These are phyloP conservation scores for Tolypocladium capitatum DNA, from an alignment of 2,329 filamentous ascomycete species.

Conservation along the genomic window DNA sequence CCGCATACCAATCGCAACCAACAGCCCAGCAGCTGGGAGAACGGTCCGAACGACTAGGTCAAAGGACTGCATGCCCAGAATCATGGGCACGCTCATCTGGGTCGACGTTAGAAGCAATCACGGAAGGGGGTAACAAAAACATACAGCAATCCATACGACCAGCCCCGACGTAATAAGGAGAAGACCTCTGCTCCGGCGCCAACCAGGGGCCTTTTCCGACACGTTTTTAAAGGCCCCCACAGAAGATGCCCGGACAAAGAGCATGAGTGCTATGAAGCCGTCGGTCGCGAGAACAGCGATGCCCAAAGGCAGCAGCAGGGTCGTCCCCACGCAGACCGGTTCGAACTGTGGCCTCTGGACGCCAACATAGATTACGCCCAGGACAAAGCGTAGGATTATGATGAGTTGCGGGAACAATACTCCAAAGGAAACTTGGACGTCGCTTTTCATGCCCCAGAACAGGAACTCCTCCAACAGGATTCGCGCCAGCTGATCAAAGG, in stretches of 20 bases:
- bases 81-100: constrained; percentile 37
- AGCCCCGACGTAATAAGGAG: constrained; percentile 29
- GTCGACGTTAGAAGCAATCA: constrained; percentile 1
- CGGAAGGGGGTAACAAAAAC: no score
- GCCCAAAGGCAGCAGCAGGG: constrained; percentile 29
- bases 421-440: constrained; percentile 21
- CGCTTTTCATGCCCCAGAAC: constrained; percentile 33
- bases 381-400: constrained; percentile 33
- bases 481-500: constrained; percentile 45
- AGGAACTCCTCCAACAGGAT: constrained; percentile 40
- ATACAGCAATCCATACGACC: constrained; percentile 41
- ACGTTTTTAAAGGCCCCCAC: constrained; percentile 19
- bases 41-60: constrained; percentile 32
- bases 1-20: constrained; percentile 32
- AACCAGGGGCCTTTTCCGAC: constrained; percentile 12
- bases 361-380: constrained; percentile 41
- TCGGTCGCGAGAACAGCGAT: constrained; percentile 32
- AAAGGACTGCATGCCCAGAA: constrained; percentile 31
- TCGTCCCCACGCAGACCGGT: constrained; percentile 36
- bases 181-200: constrained; percentile 25
- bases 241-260: constrained; percentile 28
- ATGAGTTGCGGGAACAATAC: constrained; percentile 31
- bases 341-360: constrained; percentile 38
- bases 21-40: constrained; percentile 36
- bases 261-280: constrained; percentile 26